These are phyloP conservation scores for Ogataea siamensis DNA, from an alignment of 805 yeast genomes.

Conservation along the genomic window DNA sequence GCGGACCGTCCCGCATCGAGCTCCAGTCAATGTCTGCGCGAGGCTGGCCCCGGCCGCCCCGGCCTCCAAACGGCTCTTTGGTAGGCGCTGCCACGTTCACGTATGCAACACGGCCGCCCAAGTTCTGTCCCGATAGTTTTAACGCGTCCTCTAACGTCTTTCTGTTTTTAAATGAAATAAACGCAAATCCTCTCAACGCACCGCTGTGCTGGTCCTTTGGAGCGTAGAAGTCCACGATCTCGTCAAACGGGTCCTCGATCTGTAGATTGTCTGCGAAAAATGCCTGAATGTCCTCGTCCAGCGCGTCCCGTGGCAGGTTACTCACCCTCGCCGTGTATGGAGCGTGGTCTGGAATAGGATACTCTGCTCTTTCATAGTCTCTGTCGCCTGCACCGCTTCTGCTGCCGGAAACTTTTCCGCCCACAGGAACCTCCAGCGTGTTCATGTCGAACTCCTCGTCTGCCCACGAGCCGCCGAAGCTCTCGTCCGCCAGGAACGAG, in stretches of 20 bases:
- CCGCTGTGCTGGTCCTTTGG: conserved; percentile 70
- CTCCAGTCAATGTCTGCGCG: conserved; percentile 58
- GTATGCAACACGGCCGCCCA: conserved; percentile 49
- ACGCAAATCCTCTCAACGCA: conserved; percentile 59
- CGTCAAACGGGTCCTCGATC: conserved; percentile 46
- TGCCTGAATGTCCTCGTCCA: conserved; percentile 59
- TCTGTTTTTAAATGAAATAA: conserved; percentile 48
- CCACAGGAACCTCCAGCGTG: conserved; percentile 21
- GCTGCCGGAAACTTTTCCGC: conserved; percentile 9
- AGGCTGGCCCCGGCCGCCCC: conserved; percentile 23
- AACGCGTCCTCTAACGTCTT: conserved; percentile 51
- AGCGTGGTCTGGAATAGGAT: conserved; percentile 85
- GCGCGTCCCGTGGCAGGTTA: conserved; percentile 79
- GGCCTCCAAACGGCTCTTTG: conserved; percentile 34
- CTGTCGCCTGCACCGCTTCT: conserved; percentile 18
- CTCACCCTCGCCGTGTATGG: conserved; percentile 90
- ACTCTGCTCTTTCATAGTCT: conserved; percentile 57
- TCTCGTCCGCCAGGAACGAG: conserved; percentile 76
- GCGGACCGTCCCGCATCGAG: conserved; percentile 39
- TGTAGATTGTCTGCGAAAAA: conserved; percentile 57
- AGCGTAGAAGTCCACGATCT: conserved; percentile 63
- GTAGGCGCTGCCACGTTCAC: conserved; percentile 61
- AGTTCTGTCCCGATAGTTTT: conserved; percentile 41
- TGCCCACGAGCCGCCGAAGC: conserved; percentile 80
- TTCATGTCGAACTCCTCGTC: conserved; percentile 73